These are phyloP conservation scores for Nasturtium officinale DNA, from an alignment of 345 rosid species.

Conservation along the genomic window DNA sequence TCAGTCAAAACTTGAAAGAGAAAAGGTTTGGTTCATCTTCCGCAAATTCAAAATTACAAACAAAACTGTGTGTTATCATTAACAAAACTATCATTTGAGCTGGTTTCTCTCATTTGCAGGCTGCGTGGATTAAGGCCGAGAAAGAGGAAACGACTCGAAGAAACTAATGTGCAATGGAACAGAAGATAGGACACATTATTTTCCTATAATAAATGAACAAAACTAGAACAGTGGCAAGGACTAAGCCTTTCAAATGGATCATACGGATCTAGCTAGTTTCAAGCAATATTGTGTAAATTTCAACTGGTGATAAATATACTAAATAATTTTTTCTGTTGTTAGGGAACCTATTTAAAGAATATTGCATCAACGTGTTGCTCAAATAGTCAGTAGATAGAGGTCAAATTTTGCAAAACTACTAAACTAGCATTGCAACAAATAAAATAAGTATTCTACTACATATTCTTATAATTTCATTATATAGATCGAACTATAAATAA, in stretches of 20 bases:
- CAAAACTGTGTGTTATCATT: not conserved
- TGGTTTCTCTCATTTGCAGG: conserved; percentile 48
- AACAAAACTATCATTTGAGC: conserved; percentile 1
- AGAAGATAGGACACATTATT: not conserved
- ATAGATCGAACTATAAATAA: no score
- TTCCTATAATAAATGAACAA: not conserved
- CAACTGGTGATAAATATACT: not conserved
- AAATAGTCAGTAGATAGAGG: no score
- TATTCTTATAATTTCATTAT: no score
- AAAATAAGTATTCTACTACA: no score
- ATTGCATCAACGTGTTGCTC: no score
- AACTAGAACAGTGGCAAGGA: not conserved
- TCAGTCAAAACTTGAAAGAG: conserved; percentile 76
- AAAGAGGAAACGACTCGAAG: conserved; percentile 69
- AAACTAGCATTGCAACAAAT: no score
- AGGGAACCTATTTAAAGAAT: not conserved
- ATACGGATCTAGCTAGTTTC: conserved; percentile 4
- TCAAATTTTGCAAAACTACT: no score
- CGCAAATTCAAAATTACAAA: not conserved
- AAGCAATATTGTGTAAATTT: conserved; percentile 11
- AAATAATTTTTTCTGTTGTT: not conserved
- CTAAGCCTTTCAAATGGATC: not conserved
- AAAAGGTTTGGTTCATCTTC: conserved; percentile 59
- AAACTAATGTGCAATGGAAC: conserved; percentile 16
- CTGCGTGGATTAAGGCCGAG: conserved; percentile 89